Conservation (phyloP, 2,329 filamentous ascomycete species). For the Esteya vermicola region DNA sequence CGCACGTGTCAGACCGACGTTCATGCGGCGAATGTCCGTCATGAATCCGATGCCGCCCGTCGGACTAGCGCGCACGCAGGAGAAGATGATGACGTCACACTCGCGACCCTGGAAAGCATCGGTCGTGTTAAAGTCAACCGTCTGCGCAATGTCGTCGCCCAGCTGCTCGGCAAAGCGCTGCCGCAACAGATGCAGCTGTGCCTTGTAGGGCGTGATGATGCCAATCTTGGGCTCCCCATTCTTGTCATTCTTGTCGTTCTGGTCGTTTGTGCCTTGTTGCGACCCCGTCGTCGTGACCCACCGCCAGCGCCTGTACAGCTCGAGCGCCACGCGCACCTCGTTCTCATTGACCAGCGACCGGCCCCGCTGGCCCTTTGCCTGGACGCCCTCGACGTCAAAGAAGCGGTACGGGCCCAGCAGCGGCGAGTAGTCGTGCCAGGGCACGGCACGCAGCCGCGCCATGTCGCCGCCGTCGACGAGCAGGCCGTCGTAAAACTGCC, state of each 20-base stretch:
- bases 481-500: conserved; percentile 80
- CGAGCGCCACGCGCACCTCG: conserved; percentile 75
- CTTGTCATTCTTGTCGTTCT: conserved; percentile 46
- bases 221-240: conserved; percentile 76
- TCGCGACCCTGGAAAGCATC: conserved; percentile 97
- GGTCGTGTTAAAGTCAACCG: conserved; percentile 95
- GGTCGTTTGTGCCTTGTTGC: too few species aligned
- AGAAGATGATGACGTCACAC: conserved; percentile 97
- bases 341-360: conserved; percentile 83
- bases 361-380: conserved; percentile 65
- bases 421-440: conserved; percentile 72
- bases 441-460: conserved; percentile 57
- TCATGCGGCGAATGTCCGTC: conserved; percentile 97
- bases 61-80: conserved; percentile 86
- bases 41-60: conserved; percentile 96
- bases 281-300: background rate
- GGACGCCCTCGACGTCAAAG: conserved; percentile 86
- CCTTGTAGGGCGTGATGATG: conserved; percentile 97
- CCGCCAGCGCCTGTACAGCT: conserved; percentile 62
- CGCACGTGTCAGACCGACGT: conserved; percentile 90
- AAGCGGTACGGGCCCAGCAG: conserved; percentile 89
- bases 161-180: conserved; percentile 58
- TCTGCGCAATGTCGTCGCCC: conserved; percentile 59
- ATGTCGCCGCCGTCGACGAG: conserved; percentile 78
- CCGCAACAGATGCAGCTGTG: conserved; percentile 71